Evolutionary conservation across 1,139 yeast genomes (phyloP).

Genomic region (Diutina pseudorugosa): DNA sequence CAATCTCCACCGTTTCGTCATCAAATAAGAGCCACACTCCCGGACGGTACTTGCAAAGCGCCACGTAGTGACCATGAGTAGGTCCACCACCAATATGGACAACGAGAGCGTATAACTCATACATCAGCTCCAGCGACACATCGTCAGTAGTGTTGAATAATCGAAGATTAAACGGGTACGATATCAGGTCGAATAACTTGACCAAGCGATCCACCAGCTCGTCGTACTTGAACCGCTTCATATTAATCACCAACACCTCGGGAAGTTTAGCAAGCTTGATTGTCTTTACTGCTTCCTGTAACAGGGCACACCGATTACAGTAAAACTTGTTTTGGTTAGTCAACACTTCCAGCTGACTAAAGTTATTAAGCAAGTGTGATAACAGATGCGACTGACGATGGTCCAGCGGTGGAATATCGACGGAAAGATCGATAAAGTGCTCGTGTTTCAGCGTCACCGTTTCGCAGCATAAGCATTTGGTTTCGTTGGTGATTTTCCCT

Average conservation of each 20-base stretch:
- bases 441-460: slow-evolving; percentile 79
- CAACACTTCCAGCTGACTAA: slow-evolving; percentile 76
- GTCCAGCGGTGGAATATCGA: slow-evolving; percentile 67
- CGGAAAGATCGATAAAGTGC: slow-evolving; percentile 71
- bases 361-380: slow-evolving; percentile 64
- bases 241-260: slow-evolving; percentile 64
- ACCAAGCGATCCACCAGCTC: slow-evolving; percentile 46
- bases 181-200: slow-evolving; percentile 75
- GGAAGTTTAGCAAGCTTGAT: slow-evolving; percentile 76
- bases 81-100: slow-evolving; percentile 98
- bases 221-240: slow-evolving; percentile 84
- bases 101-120: slow-evolving; percentile 76
- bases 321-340: slow-evolving; percentile 84
- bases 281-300: slow-evolving; percentile 93
- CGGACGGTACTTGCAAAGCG: slow-evolving; percentile 67
- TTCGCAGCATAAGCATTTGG: slow-evolving; percentile 85
- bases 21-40: slow-evolving; percentile 89
- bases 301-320: slow-evolving; percentile 81
- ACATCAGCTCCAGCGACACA: slow-evolving; percentile 21
- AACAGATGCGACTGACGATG: slow-evolving; percentile 40
- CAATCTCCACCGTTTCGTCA: slow-evolving; percentile 88
- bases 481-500: slow-evolving; percentile 77
- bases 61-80: slow-evolving; percentile 91
- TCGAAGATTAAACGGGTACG: slow-evolving; percentile 64
- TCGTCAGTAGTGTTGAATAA: slow-evolving; percentile 60